Evolutionary conservation across 176 grass and related monocot species (phyloP).

Genomic region (Oryza longistaminata): DNA sequence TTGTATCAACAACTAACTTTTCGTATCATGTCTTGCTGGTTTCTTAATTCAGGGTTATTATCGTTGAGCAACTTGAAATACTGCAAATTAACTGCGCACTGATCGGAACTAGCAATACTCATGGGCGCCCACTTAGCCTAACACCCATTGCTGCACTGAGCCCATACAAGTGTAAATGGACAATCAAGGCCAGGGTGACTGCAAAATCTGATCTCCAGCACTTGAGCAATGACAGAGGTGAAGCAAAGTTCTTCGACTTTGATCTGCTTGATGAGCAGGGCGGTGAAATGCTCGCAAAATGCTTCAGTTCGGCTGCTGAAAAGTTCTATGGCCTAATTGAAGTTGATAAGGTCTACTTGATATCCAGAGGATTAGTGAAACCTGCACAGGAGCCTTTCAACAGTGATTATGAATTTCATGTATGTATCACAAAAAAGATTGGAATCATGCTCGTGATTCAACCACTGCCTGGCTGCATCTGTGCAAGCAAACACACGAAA

Average conservation of each 20-base stretch:
- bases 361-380: conserved; percentile 65
- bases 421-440: too few relatives aligned
- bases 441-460: not conserved
- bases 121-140: conserved; percentile 17
- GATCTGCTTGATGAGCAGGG: conserved; percentile 71
- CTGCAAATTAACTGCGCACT: conserved; percentile 40
- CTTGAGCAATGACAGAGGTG: conserved; percentile 45
- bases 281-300: conserved; percentile 71
- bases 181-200: conserved; percentile 82
- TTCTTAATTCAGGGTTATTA: conserved; percentile 62
- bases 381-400: conserved; percentile 61
- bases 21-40: not conserved
- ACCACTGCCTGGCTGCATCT: not conserved
- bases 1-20: too few relatives aligned
- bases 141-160: conserved; percentile 72
- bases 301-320: conserved; percentile 58
- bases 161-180: conserved; percentile 68
- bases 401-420: conserved; percentile 72
- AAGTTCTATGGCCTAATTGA: conserved; percentile 62
- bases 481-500: too few relatives aligned
- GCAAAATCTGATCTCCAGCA: conserved; percentile 51
- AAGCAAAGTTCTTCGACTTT: conserved; percentile 57
- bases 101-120: too few relatives aligned
- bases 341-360: conserved; percentile 79
- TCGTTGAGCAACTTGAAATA: conserved; percentile 61